phyloP scores from a whole-genome alignment of 1,139 yeast genomes.

The Candida freyschussii region DNA sequence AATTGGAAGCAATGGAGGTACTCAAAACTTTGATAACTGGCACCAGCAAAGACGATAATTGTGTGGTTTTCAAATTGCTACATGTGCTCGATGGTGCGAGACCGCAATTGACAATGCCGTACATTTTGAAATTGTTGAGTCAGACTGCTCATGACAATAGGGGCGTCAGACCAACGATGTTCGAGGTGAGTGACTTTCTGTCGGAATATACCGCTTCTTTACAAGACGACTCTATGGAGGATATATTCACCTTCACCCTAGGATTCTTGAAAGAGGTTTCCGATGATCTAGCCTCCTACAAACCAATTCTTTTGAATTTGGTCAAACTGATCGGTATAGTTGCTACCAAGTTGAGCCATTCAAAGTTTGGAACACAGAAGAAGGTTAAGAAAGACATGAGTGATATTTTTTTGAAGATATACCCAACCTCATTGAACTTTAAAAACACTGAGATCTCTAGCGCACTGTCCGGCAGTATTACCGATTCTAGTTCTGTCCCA shows the following conservation, averaged over 20 bases:
- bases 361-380: constrained; percentile 58
- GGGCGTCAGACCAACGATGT: constrained; percentile 9
- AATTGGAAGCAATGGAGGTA: constrained; percentile 68
- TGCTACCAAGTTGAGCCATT: constrained; percentile 50
- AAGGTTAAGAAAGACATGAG: constrained; percentile 60
- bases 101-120: constrained; percentile 69
- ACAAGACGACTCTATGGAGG: constrained; percentile 73
- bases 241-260: constrained; percentile 58
- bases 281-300: constrained; percentile 45
- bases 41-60: constrained; percentile 22
- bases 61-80: constrained; percentile 45
- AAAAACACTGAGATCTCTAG: constrained; percentile 18
- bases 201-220: constrained; percentile 57
- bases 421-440: constrained; percentile 36
- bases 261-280: constrained; percentile 56
- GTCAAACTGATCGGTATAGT: constrained; percentile 47
- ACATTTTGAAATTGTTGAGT: constrained; percentile 18
- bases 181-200: constrained; percentile 43
- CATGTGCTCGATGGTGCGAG: constrained; percentile 84
- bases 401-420: constrained; percentile 55
- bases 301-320: constrained; percentile 45
- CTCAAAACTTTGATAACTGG: constrained; percentile 54
- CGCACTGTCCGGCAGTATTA: constrained; percentile 14
- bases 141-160: constrained; percentile 5
- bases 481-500: constrained; percentile 9